Evolutionary conservation across 2,329 filamentous ascomycete genomes (phyloP).

Genomic region (Botrytis cinerea): DNA sequence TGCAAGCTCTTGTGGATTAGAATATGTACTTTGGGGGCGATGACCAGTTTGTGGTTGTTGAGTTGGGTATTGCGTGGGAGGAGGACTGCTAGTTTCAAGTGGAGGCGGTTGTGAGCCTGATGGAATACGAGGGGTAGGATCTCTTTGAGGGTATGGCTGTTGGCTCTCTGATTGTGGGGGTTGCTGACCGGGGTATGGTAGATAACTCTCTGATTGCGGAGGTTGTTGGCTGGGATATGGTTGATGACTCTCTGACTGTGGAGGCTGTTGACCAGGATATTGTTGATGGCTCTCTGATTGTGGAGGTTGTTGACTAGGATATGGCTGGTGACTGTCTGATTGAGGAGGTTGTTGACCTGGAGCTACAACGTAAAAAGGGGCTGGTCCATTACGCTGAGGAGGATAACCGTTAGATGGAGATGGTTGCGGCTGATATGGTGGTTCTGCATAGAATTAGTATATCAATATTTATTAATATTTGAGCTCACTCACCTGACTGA

Average conservation of each 20-base stretch:
- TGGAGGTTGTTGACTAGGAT: slow-evolving; percentile 44
- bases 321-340: slow-evolving; percentile 46
- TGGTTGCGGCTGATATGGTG: slow-evolving; percentile 51
- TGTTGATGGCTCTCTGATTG: slow-evolving; percentile 45
- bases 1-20: slow-evolving; percentile 74
- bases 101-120: slow-evolving; percentile 51
- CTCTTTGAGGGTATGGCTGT: slow-evolving; percentile 54
- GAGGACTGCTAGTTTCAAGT: slow-evolving; percentile 54
- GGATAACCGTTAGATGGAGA: slow-evolving; percentile 58
- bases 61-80: slow-evolving; percentile 51
- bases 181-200: slow-evolving; percentile 50
- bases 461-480: background rate
- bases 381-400: slow-evolving; percentile 54
- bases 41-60: slow-evolving; percentile 49
- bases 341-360: slow-evolving; percentile 42
- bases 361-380: slow-evolving; percentile 65
- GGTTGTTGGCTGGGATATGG: slow-evolving; percentile 51
- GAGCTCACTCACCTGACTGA: slow-evolving; percentile 43
- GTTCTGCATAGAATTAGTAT: slow-evolving; percentile 31
- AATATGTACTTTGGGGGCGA: slow-evolving; percentile 67
- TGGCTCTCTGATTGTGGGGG: slow-evolving; percentile 42
- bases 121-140: slow-evolving; percentile 53
- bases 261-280: slow-evolving; percentile 45
- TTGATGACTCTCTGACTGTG: slow-evolving; percentile 42
- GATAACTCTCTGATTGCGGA: slow-evolving; percentile 42